Base-by-base conservation (phyloP, 2,329 filamentous ascomycete genomes). In the Zymoseptoria ardabiliae region DNA sequence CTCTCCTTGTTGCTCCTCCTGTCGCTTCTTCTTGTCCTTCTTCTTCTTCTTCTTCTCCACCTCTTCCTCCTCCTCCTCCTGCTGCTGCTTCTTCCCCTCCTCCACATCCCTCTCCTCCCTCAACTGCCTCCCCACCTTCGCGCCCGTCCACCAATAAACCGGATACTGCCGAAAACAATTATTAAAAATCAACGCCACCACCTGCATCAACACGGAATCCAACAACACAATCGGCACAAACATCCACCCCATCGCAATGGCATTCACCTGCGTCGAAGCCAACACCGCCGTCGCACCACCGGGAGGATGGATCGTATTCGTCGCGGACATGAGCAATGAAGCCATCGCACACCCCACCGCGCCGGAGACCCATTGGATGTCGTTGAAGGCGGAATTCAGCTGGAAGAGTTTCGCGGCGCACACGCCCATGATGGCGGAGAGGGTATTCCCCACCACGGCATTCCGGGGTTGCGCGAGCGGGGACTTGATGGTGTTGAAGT, bases 241-340 rank as follows among this genome's bases (percentile, higher is more conserved):
- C 45, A 71, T 71, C 78, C 78, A 81, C 2, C 77, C 77, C 72
- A 80, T 73, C 0, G 66, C 70, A 13, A 72, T 75, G 23, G 78
- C 71, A 2, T 69, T 65, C 2, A 73, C 66, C 3, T 75, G 69
- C 3, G 74, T 76, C 5, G 74, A 73, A 0, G 78, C 77, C 22
- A 81, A 66, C 1, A 80, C 72, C 2, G 78, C 78, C 9, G 77
- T 79, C 0, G 78, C 78, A 21, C 78, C 78, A 19, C 78, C 78
- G 7, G 78, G 78, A n/a, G 78, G 78, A 64, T 80, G 78, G 1
- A 79, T 73, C 1, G 77, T 79, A 52, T 76, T 75, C 3, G 78
- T 79, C 35, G 78, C 61, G 6, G 76, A 71, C 78, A 80, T 81
- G 13, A 75, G 72, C 22, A 75, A 69, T 6, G 75, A 77, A 4